Evolutionary conservation across 2,329 filamentous ascomycete genomes (phyloP).

Genomic region (Penicillium fuscoglaucum): DNA sequence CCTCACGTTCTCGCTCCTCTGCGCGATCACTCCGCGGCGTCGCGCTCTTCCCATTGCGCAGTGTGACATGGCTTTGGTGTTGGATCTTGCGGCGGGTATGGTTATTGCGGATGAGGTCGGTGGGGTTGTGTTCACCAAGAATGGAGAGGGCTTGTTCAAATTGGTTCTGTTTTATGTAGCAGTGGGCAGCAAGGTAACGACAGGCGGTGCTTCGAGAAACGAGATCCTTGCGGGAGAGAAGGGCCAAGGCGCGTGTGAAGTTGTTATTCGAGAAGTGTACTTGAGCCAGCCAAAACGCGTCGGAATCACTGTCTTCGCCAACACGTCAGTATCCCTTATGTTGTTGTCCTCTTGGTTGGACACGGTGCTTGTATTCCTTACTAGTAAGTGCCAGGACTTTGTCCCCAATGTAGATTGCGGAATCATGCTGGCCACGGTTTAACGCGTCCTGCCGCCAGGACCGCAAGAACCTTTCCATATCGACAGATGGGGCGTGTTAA

Average conservation of each 20-base stretch:
- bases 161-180: conserved; percentile 86
- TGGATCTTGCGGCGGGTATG: conserved; percentile 70
- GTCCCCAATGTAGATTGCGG: conserved; percentile 95
- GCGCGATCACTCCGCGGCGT: conserved; percentile 56
- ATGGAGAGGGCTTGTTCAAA: conserved; percentile 85
- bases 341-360: no score
- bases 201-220: conserved; percentile 80
- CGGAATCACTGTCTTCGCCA: conserved; percentile 76
- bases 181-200: conserved; percentile 89
- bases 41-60: conserved; percentile 48
- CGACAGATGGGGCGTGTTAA: conserved; percentile 6
- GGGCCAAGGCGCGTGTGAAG: conserved; percentile 85
- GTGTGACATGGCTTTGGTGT: conserved; percentile 56
- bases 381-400: conserved; percentile 93
- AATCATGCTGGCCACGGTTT: conserved; percentile 94
- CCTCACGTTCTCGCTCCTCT: conserved; percentile 66
- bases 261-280: conserved; percentile 95
- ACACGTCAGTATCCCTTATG: conserved; percentile 4
- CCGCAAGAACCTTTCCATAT: conserved; percentile 89
- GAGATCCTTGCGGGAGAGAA: conserved; percentile 81
- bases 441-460: conserved; percentile 94
- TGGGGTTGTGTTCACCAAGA: conserved; percentile 91
- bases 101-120: conserved; percentile 73
- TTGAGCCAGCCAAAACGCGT: conserved; percentile 97
- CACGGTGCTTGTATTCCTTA: conserved; percentile 39